Percentiles rank a stretch among this genome's conserved stretches.
Evolutionary conservation across 176 grass and related monocot genomes (phyloP).

Genomic region (Rhynchospora breviuscula): DNA sequence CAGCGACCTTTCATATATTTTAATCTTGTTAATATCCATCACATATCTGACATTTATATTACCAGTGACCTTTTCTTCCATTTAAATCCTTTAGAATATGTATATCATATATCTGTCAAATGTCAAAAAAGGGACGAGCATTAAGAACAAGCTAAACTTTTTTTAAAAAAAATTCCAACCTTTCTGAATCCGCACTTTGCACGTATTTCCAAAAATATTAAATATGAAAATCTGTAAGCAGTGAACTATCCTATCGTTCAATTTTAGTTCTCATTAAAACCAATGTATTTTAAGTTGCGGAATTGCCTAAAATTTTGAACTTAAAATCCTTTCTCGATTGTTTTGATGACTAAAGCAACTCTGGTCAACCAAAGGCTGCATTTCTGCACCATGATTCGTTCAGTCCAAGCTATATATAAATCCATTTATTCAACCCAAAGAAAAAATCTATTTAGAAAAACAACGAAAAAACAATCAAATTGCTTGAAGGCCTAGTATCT

Average conservation of each 20-base stretch:
- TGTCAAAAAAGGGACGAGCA: neutral
- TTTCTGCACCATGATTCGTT: neutral
- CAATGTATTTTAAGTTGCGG: neutral
- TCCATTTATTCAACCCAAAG: no score
- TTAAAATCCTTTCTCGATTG: neutral
- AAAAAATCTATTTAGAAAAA: neutral
- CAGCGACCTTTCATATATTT: no score
- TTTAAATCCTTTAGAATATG: neutral
- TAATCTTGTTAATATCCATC: neutral
- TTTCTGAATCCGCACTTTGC: neutral
- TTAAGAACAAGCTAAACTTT: neutral
- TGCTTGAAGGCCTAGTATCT: neutral
- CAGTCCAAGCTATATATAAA: neutral
- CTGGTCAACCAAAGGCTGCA: neutral
- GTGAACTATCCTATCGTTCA: neutral
- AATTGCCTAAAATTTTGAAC: neutral
- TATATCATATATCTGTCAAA: neutral
- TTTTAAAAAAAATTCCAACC: neutral
- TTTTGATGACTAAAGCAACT: neutral
- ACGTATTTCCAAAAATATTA: neutral
- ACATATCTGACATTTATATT: neutral
- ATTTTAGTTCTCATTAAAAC: neutral
- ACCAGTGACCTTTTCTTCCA: neutral
- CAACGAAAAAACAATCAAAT: neutral
- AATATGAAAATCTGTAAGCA: neutral